phyloP scores from a whole-genome alignment of 495 filamentous ascomycete species.

The Apodospora peruviana region DNA sequence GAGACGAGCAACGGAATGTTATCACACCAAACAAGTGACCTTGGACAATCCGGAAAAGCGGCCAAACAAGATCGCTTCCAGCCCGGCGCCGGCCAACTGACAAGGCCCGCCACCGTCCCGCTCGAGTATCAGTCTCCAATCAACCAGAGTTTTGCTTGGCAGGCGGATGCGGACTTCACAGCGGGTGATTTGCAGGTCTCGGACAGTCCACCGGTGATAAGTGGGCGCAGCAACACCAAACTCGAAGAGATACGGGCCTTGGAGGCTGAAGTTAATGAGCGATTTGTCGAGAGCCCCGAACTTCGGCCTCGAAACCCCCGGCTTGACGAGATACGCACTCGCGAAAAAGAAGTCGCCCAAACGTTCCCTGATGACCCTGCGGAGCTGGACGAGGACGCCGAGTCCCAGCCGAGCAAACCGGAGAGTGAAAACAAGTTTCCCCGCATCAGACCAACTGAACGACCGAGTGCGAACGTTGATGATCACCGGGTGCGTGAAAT shows the following conservation, averaged over 20 bases:
- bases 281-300: neutral
- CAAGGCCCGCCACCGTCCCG: conserved; percentile 30
- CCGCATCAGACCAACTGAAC: conserved; percentile 12
- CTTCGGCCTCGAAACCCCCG: conserved; percentile 16
- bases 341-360: conserved; percentile 41
- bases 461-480: conserved; percentile 41
- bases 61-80: conserved; percentile 23
- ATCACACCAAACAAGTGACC: conserved; percentile 1
- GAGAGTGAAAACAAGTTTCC: conserved; percentile 5
- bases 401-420: neutral
- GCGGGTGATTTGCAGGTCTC: conserved; percentile 56
- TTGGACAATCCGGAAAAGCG: conserved; percentile 32
- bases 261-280: conserved; percentile 25
- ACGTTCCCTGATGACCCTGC: conserved; percentile 11
- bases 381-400: neutral
- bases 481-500: conserved; percentile 54
- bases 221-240: conserved; percentile 35
- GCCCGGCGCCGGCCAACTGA: conserved; percentile 16
- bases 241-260: conserved; percentile 36
- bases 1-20: conserved; percentile 3
- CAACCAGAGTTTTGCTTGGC: conserved; percentile 48
- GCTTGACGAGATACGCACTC: conserved; percentile 47
- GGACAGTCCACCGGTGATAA: conserved; percentile 49
- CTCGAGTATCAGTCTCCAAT: conserved; percentile 31
- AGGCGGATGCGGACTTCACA: conserved; percentile 60